Evolutionary conservation across 805 yeast genomes (phyloP), one percentile per base, ranked within the genome.

Genomic region (Starmerella cellae): DNA sequence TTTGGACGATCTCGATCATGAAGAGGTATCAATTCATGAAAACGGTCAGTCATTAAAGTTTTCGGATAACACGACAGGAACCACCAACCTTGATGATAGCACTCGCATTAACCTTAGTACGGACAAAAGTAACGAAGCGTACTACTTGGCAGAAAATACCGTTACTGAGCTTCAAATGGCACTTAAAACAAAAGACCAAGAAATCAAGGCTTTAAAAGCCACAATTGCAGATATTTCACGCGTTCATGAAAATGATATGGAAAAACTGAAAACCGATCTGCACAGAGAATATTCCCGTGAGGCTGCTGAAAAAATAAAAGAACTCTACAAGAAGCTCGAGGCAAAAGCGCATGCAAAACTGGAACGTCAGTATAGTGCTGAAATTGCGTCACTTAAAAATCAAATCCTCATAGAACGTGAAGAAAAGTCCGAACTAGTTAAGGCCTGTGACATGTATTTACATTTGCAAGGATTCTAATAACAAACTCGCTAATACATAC

Each of bases 351-450:
- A 67, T 19, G 59, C 18, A 4, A 18, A 21, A 10, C 40, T 41
- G 14, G 49, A 38, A 21, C 37, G 22, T 13, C 11, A n/a, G 3
- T 39, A 35, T 29, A 22, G 20, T 9, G 26, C 24, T 3, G 55
- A 67, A 20, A 60, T 61, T 11, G 50, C 60, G 39, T 81, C 75
- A 44, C 58, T 77, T 29, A 74, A 74, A 34, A 70, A 69, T 23
- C 58, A 73, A 39, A 57, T 75, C 33, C 65, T 62, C 43, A 61
- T 60, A 14, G 84, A 75, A 56, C 65, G 70, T 38, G 60, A 59
- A n/a, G 82, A 77, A 54, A 77, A 76, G 56, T 67, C 67, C 26
- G 74, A 73, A 45, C 62, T 77, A 24, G 67, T 76, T 17, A 65
- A 67, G 45, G 65, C 75, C 33, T 71, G 72, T 60, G 75, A 73